phyloP scores from a whole-genome alignment of 192 early-diverging fungal species.

The Podila horticola region DNA sequence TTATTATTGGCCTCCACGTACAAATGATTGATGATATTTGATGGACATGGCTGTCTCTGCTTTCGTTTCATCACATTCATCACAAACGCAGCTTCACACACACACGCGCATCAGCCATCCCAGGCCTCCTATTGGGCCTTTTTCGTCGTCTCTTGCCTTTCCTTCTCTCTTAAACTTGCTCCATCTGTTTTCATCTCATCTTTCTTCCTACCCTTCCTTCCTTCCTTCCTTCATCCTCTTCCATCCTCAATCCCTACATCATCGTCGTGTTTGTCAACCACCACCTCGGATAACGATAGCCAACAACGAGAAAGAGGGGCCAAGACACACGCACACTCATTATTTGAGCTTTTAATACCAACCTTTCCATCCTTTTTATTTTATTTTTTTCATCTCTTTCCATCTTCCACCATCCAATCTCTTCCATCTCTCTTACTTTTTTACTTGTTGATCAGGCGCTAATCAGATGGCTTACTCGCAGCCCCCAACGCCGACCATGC shows the following conservation, averaged over 20 bases:
- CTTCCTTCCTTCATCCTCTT: neutral
- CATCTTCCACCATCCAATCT: slow-evolving; percentile 1
- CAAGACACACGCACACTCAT: too few relatives aligned
- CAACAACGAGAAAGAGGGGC: too few relatives aligned
- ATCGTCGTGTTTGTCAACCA: too few relatives aligned
- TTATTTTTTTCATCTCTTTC: neutral
- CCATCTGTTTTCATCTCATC: slow-evolving; percentile 17
- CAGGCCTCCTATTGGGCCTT: neutral
- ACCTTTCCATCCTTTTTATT: slow-evolving; percentile 2
- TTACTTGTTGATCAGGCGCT: neutral
- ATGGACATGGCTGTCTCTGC: neutral
- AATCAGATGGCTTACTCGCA: slow-evolving; percentile 40
- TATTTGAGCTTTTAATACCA: too few relatives aligned
- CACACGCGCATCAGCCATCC: neutral
- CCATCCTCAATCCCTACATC: neutral
- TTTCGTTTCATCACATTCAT: slow-evolving; percentile 8
- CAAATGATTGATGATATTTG: too few relatives aligned
- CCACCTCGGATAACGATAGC: too few relatives aligned
- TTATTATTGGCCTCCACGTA: too few relatives aligned
- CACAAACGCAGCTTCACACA: slow-evolving; percentile 18
- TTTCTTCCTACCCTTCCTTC: neutral
- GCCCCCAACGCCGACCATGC: slow-evolving; percentile 33
- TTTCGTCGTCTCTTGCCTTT: neutral
- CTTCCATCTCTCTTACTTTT: neutral
- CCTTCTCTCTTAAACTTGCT: slow-evolving; percentile 19